A percentile compares a stretch with the other conserved stretches of the same genome.
phyloP scores from a whole-genome alignment of 768 basidiomycete genomes.

The Tricholoma flavovirens region DNA sequence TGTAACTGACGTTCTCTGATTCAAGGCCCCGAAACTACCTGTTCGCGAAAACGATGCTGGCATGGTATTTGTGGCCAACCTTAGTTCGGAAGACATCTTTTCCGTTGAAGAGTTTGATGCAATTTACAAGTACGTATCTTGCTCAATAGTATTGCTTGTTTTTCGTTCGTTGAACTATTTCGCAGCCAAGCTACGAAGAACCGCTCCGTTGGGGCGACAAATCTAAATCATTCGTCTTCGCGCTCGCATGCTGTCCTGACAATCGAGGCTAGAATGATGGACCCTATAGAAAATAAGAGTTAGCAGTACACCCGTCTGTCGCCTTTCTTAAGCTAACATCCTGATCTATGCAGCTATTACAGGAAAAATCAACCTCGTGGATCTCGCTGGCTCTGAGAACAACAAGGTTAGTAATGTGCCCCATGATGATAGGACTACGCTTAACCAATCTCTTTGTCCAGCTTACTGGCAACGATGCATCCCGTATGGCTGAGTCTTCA shows the following conservation, averaged over 20 bases:
- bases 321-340: slow-evolving; percentile 4
- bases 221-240: slow-evolving; percentile 78
- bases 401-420: slow-evolving; percentile 54
- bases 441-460: slow-evolving; percentile 16
- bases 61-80: slow-evolving; percentile 50
- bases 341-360: slow-evolving; percentile 41
- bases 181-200: slow-evolving; percentile 62
- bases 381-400: slow-evolving; percentile 88
- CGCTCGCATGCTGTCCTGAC: slow-evolving; percentile 86
- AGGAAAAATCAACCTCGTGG: slow-evolving; percentile 82
- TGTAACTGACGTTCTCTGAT: slow-evolving; percentile 1
- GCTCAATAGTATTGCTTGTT: background rate
- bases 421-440: background rate
- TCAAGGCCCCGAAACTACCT: slow-evolving; percentile 45
- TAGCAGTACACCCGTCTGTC: slow-evolving; percentile 13
- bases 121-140: slow-evolving; percentile 36
- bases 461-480: slow-evolving; percentile 80
- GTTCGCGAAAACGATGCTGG: slow-evolving; percentile 50
- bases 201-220: slow-evolving; percentile 82
- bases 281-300: slow-evolving; percentile 52
- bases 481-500: slow-evolving; percentile 82
- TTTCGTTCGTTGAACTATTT: background rate
- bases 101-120: slow-evolving; percentile 39
- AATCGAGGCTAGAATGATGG: slow-evolving; percentile 56
- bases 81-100: slow-evolving; percentile 35